Base-by-base conservation (phyloP, 2,329 filamentous ascomycete genomes). In the Alternaria postmessia region DNA sequence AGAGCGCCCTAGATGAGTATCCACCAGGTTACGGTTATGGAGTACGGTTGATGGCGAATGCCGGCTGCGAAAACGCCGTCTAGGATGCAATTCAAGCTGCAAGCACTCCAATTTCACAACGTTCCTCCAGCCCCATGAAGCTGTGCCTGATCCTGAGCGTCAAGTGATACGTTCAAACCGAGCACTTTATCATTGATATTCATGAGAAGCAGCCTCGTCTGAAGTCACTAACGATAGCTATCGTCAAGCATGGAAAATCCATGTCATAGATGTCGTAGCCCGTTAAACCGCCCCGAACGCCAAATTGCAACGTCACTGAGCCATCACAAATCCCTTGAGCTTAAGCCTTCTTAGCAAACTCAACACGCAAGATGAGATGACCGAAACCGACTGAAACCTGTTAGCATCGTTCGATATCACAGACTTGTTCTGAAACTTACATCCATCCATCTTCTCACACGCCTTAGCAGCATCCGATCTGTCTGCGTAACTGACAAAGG, bases 391-490 rank as follows among this genome's bases (percentile, higher is more conserved):
- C 76, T 79, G 61, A 5, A 16, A 47, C 54, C 41, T 9, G 56
- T 76, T 64, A 76, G 73, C 51, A 63, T 24, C 1, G 8, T 38
- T n/a, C 47, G 18, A 26, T 16, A 39, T 34, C 18, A 12, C 11
- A 12, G 30, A 11, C 7, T 3, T 12, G 3, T 16, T 12, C n/a
- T 24, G 48, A 16, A 46, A 84, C 85, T 80, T 83, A 87, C 84
- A 97, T 75, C 95, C 95, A 82, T 99, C 95, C 92, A 99, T 94
- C 87, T 97, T 97, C 83, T 91, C 90, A 83, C 92, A 96, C 41
- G 95, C 95, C 84, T 91, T 92, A 72, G 92, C 91, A 70, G 95
- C 95, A 81, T 99, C 95, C 70, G 85, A 81, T 71, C 95, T 86
- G 80, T 99, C 95, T 62, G 91, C 92, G 78, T 95, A 99, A 81